phyloP scores from a whole-genome alignment of 2,329 filamentous ascomycete genomes.

The Corinectria fuckeliana region DNA sequence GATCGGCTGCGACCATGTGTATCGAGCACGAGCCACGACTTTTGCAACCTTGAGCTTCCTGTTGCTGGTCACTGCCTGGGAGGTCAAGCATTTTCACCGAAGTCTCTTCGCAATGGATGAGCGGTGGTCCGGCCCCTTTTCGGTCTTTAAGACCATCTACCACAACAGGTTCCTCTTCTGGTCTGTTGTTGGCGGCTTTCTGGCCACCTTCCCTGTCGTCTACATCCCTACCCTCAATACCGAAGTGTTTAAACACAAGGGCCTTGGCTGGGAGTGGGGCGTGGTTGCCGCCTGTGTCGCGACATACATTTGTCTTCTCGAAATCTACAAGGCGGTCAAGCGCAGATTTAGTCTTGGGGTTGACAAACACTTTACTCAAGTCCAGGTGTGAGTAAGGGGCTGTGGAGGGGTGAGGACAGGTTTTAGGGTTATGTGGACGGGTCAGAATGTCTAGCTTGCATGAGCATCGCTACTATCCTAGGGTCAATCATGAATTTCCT shows the following conservation, averaged over 20 bases:
- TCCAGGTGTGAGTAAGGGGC: conserved; percentile 28
- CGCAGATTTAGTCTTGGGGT: conserved; percentile 50
- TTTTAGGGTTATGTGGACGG: conserved; percentile 39
- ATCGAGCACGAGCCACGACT: conserved; percentile 70
- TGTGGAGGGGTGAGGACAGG: conserved; percentile 33
- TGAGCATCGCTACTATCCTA: conserved; percentile 40
- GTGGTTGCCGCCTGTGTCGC: conserved; percentile 66
- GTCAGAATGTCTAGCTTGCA: conserved; percentile 38
- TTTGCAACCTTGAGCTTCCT: conserved; percentile 74
- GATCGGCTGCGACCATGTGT: conserved; percentile 61
- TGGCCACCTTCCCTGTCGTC: conserved; percentile 66
- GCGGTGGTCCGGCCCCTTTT: conserved; percentile 54
- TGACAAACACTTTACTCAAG: conserved; percentile 30
- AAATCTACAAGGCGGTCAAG: conserved; percentile 75
- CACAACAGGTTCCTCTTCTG: conserved; percentile 72
- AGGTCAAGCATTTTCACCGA: conserved; percentile 74
- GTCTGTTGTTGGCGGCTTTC: conserved; percentile 65
- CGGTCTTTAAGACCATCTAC: conserved; percentile 67
- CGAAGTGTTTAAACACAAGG: conserved; percentile 72
- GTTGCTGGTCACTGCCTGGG: conserved; percentile 73
- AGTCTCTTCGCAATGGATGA: conserved; percentile 73
- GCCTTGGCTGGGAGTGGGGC: conserved; percentile 76
- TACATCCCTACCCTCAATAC: conserved; percentile 73
- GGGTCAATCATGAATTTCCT: conserved; percentile 38
- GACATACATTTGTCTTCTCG: conserved; percentile 68